Evolutionary conservation across 2,329 filamentous ascomycete genomes (phyloP).

Genomic region (Exophiala spinifera): DNA sequence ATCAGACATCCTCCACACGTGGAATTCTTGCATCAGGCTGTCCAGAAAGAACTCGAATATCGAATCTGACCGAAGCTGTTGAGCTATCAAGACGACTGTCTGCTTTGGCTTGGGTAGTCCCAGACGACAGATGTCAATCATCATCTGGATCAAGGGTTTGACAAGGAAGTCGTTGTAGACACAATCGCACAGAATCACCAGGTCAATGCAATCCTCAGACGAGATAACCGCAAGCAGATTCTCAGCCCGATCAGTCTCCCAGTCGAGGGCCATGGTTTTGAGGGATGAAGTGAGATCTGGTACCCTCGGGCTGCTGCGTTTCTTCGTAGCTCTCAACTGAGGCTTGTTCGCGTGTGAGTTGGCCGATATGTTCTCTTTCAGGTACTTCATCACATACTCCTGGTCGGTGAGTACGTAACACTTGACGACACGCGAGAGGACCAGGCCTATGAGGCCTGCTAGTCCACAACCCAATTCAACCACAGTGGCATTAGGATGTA

Average conservation of each 20-base stretch:
- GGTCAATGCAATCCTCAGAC: constrained; percentile 52
- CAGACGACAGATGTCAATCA: constrained; percentile 68
- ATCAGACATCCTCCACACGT: constrained; percentile 73
- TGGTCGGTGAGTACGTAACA: constrained; percentile 82
- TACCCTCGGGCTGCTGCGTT: constrained; percentile 20
- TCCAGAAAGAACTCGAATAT: constrained; percentile 81
- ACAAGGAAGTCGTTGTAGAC: constrained; percentile 91
- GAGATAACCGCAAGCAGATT: constrained; percentile 38
- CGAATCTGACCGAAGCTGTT: constrained; percentile 80
- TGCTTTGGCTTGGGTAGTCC: constrained; percentile 44
- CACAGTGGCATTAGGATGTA: constrained; percentile 57
- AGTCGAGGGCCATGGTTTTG: constrained; percentile 63
- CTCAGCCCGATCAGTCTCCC: constrained; percentile 61
- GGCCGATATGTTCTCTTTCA: constrained; percentile 69
- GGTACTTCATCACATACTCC: constrained; percentile 71
- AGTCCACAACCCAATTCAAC: constrained; percentile 89
- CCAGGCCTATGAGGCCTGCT: constrained; percentile 72
- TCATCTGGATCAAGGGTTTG: constrained; percentile 76
- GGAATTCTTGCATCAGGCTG: constrained; percentile 64
- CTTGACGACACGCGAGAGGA: constrained; percentile 58
- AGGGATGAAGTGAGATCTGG: constrained; percentile 6
- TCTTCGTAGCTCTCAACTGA: constrained; percentile 2
- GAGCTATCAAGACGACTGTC: constrained; percentile 76
- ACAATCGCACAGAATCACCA: constrained; percentile 84
- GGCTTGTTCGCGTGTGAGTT: constrained; percentile 28